A percentile compares a stretch with the other conserved stretches of the same genome.
These are phyloP conservation scores for Ustilago trichophora DNA, from an alignment of 1,284 basidiomycete genomes.

Conservation along the genomic window DNA sequence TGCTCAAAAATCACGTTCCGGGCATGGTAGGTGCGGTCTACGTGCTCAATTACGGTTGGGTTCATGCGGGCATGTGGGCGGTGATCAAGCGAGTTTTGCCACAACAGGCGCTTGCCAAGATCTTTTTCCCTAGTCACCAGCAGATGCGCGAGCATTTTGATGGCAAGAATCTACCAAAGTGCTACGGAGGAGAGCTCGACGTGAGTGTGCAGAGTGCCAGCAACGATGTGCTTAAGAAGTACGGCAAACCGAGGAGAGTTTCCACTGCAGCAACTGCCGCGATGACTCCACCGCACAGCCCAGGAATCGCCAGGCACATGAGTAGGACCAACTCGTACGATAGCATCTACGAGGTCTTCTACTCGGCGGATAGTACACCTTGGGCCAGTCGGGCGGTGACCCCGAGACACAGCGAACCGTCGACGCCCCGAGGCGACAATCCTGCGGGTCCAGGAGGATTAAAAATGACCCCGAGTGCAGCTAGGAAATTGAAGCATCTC, in stretches of 20 bases:
- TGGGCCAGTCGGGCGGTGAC: conserved; percentile 46
- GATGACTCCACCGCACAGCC: too few relatives aligned
- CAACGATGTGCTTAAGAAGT: conserved; percentile 59
- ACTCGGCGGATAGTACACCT: conserved; percentile 47
- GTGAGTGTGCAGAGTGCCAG: conserved; percentile 43
- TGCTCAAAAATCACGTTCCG: conserved; percentile 64
- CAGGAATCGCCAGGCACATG: conserved; percentile 8
- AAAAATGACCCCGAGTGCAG: conserved; percentile 53
- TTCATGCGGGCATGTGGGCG: conserved; percentile 79
- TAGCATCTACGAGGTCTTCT: conserved; percentile 61
- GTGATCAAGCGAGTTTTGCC: conserved; percentile 80
- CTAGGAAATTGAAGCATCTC: conserved; percentile 46
- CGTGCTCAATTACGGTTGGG: conserved; percentile 83
- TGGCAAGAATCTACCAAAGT: conserved; percentile 69
- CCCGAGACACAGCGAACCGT: conserved; percentile 44
- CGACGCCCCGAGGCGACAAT: conserved; percentile 31
- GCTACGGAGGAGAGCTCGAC: conserved; percentile 55
- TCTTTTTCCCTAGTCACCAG: conserved; percentile 76
- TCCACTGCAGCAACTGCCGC: conserved; percentile 1
- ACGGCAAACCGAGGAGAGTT: conserved; percentile 33
- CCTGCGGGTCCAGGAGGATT: background rate
- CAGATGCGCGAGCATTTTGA: conserved; percentile 75
- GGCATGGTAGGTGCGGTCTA: conserved; percentile 71
- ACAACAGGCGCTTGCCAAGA: conserved; percentile 74
- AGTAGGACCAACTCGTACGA: conserved; percentile 52